Evolutionary conservation across 2,329 filamentous ascomycete genomes (phyloP).

Genomic region (Fusarium fujikuroi): DNA sequence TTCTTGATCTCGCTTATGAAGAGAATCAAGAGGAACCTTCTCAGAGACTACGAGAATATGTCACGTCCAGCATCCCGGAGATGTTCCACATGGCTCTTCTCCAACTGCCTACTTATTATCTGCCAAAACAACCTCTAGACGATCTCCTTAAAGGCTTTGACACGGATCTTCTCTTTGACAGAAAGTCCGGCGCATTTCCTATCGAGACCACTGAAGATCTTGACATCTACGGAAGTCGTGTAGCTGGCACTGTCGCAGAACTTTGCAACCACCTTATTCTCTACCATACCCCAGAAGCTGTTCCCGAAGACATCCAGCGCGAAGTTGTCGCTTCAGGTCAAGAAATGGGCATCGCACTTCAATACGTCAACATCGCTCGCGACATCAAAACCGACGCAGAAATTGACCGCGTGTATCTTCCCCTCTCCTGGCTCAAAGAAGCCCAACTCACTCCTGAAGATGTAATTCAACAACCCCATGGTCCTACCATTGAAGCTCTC

Average conservation of each 20-base stretch:
- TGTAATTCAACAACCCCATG: conserved; percentile 61
- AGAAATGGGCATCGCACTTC: conserved; percentile 78
- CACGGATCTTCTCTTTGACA: conserved; percentile 70
- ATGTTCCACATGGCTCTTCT: conserved; percentile 64
- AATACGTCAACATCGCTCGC: conserved; percentile 81
- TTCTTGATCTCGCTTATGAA: conserved; percentile 60
- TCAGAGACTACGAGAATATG: conserved; percentile 46
- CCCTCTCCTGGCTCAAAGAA: conserved; percentile 70
- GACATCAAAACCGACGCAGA: conserved; percentile 75
- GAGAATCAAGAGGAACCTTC: not conserved
- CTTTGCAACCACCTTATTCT: conserved; percentile 75
- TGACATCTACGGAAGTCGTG: conserved; percentile 71
- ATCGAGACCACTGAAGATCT: conserved; percentile 70
- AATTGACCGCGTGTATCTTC: conserved; percentile 75
- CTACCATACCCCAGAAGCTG: conserved; percentile 57
- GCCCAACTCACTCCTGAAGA: conserved; percentile 63
- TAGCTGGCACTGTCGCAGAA: conserved; percentile 78
- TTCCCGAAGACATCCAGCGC: not conserved
- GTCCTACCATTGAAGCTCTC: conserved; percentile 55
- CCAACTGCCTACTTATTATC: conserved; percentile 66
- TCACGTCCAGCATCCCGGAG: conserved; percentile 62
- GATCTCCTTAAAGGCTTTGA: conserved; percentile 74
- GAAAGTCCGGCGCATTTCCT: conserved; percentile 54
- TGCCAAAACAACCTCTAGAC: conserved; percentile 69
- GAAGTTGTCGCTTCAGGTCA: conserved; percentile 65